phyloP scores from a whole-genome alignment of 2,329 filamentous ascomycete species.

The Zymoseptoria crescenta region DNA sequence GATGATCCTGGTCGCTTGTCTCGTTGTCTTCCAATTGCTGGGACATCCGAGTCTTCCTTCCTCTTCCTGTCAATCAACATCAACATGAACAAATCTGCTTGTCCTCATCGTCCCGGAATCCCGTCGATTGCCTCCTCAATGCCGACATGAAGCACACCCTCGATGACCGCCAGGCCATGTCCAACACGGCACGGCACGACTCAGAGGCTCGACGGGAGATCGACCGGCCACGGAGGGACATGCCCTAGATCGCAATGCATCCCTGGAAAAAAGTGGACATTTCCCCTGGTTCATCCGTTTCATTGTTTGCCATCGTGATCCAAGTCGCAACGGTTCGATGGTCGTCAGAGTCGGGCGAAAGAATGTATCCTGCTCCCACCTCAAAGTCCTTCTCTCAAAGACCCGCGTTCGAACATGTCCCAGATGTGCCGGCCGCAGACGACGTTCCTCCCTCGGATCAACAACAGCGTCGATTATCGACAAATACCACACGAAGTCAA shows the following conservation, averaged over 20 bases:
- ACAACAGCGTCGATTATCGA: slow-evolving; percentile 6
- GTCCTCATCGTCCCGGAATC: no score
- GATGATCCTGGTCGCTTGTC: not conserved
- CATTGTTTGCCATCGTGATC: no score
- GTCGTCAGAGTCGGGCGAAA: not conserved
- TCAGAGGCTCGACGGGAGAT: not conserved
- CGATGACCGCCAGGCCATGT: not conserved
- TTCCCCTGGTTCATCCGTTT: not conserved
- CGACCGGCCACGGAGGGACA: not conserved
- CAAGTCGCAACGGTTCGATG: not conserved
- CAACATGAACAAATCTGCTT: no score
- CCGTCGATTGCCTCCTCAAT: not conserved
- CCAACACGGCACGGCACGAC: not conserved
- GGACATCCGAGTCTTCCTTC: no score
- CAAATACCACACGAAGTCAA: slow-evolving; percentile 15
- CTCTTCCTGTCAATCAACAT: no score
- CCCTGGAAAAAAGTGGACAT: not conserved
- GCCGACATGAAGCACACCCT: not conserved
- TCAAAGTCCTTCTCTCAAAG: not conserved
- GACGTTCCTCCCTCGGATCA: not conserved
- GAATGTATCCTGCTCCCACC: not conserved
- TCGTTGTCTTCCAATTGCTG: no score
- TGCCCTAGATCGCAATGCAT: not conserved
- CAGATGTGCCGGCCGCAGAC: slow-evolving; percentile 1
- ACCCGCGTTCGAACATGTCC: slow-evolving; percentile 1